Percentiles rank a stretch among this genome's conserved stretches.
These are phyloP conservation scores for Stagonosporopsis vannaccii DNA, from an alignment of 2,329 filamentous ascomycete species.

Conservation along the genomic window DNA sequence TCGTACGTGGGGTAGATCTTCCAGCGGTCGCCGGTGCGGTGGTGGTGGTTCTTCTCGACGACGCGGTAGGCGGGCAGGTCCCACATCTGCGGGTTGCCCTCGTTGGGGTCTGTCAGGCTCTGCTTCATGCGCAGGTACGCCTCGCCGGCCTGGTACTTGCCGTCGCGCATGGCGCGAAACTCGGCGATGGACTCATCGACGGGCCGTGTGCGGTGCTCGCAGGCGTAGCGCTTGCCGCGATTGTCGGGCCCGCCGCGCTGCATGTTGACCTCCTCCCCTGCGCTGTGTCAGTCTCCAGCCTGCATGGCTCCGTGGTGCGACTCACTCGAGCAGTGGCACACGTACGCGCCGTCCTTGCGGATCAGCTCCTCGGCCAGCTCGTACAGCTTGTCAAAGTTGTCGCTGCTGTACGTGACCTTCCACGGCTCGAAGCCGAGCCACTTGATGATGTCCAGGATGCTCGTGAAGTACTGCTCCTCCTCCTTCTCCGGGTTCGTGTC, in stretches of 20 bases:
- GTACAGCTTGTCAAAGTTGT: conserved; percentile 89
- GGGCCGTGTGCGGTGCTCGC: conserved; percentile 77
- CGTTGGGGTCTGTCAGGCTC: conserved; percentile 66
- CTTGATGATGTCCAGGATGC: conserved; percentile 85
- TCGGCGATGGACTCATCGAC: conserved; percentile 79
- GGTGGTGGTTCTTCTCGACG: conserved; percentile 74
- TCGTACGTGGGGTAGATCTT: conserved; percentile 96
- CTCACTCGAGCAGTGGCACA: conserved; percentile 80
- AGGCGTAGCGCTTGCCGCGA: conserved; percentile 75
- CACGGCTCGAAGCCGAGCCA: conserved; percentile 88
- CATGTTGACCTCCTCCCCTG: conserved; percentile 80
- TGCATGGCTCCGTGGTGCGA: background rate
- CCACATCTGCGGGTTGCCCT: conserved; percentile 95
- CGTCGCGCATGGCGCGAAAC: conserved; percentile 89
- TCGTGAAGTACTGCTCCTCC: conserved; percentile 85
- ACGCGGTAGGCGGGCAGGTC: conserved; percentile 92
- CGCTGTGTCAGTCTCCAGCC: background rate
- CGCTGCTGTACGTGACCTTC: conserved; percentile 84
- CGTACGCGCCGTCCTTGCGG: conserved; percentile 71
- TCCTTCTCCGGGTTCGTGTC: conserved; percentile 96
- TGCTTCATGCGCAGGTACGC: conserved; percentile 95
- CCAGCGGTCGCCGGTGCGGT: conserved; percentile 83
- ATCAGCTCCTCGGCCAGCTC: conserved; percentile 88
- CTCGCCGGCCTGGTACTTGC: conserved; percentile 84
- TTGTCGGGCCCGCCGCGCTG: conserved; percentile 82